A percentile compares a stretch with the other conserved stretches of the same genome.
Evolutionary conservation across 305 asterid species (phyloP).

Genomic region (Solanum aculeatissimum): DNA sequence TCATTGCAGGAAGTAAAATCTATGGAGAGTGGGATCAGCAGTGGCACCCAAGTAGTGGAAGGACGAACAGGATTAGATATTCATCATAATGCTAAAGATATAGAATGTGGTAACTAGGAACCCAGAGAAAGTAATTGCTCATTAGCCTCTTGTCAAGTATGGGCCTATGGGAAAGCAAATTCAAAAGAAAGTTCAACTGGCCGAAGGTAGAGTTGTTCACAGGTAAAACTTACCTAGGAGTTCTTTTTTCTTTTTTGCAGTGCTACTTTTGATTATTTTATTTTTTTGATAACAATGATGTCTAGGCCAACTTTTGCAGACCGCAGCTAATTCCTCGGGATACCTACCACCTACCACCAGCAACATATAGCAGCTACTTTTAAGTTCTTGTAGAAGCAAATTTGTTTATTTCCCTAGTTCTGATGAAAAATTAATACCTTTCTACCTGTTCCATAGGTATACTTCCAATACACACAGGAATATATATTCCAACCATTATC

Average conservation of each 20-base stretch:
- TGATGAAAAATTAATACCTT: background rate
- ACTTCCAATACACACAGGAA: background rate
- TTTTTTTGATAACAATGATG: background rate
- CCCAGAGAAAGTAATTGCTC: background rate
- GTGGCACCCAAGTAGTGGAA: background rate
- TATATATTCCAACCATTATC: background rate
- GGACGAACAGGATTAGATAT: background rate
- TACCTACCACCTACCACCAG: background rate
- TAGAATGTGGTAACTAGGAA: background rate
- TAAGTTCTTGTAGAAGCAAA: background rate
- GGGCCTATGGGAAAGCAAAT: background rate
- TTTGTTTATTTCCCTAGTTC: background rate
- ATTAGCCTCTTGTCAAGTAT: background rate
- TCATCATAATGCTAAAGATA: background rate
- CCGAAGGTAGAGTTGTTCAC: background rate
- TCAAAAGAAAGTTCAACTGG: background rate
- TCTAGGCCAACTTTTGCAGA: background rate
- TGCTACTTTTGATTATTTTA: background rate
- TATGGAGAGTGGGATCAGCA: background rate
- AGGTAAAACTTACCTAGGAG: background rate
- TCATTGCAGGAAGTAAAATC: background rate
- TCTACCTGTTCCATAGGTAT: background rate
- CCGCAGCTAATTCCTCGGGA: background rate
- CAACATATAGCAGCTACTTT: background rate
- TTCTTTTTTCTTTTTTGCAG: background rate